These are phyloP conservation scores for Salix arbutifolia DNA, from an alignment of 345 rosid genomes.

Conservation along the genomic window DNA sequence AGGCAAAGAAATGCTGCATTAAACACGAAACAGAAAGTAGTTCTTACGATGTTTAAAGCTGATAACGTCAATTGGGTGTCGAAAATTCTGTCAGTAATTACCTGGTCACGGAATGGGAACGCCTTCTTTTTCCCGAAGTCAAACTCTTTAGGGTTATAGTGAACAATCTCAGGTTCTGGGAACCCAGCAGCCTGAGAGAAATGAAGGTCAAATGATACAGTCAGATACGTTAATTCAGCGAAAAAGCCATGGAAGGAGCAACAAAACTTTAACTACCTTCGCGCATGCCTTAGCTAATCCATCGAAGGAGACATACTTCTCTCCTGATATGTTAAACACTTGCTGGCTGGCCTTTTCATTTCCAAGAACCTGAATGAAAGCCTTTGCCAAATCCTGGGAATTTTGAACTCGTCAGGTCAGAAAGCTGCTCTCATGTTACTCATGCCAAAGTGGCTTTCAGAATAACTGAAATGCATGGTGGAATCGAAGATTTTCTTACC, in stretches of 20 bases:
- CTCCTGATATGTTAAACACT: constrained; percentile 91
- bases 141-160: constrained; percentile 83
- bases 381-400: constrained; percentile 80
- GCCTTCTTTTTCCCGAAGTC: constrained; percentile 97
- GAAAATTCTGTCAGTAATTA: constrained; percentile 17
- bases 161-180: constrained; percentile 89
- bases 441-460: not conserved
- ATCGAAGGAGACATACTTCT: constrained; percentile 80
- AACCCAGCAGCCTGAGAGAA: constrained; percentile 77
- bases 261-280: too few relatives aligned
- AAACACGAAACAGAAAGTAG: not conserved
- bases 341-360: constrained; percentile 82
- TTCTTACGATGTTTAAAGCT: not conserved
- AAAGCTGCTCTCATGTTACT: not conserved
- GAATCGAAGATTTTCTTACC: constrained; percentile 40
- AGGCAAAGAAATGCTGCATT: constrained; percentile 94
- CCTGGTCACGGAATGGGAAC: constrained; percentile 98
- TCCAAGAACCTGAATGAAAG: constrained; percentile 68
- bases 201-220: not conserved
- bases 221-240: not conserved
- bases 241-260: not conserved
- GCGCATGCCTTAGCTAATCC: constrained; percentile 95
- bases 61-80: not conserved
- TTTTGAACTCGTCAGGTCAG: constrained; percentile 12
- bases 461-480: not conserved